Base-by-base conservation (phyloP, 371 early-diverging fungal genomes). In the Syncephalis plumigaleata region DNA sequence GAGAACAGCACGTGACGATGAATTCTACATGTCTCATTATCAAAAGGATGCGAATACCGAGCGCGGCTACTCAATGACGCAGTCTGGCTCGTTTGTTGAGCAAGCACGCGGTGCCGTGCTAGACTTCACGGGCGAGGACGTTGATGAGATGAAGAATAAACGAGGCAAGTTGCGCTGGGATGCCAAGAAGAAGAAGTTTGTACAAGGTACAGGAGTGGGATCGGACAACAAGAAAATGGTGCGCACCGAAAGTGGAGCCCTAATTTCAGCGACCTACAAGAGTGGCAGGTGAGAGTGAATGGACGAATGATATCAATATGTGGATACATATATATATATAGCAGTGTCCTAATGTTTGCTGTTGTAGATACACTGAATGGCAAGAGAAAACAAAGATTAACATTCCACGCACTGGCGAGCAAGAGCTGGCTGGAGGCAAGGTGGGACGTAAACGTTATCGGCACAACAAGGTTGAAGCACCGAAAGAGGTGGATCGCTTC, bases 201-300 rank as follows among this genome's bases (percentile, higher is more conserved):
- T 86, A 40, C 59, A 75, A 21, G 81, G 82, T 17, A 66, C 71
- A 2, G 84, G 84, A 40, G 71, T 91, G 53, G 98, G 95, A n/a
- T 58, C 84, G 1, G 94, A 95, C 56, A 95, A 95, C 70, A 87
- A 87, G 61, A 97, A 95, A 71, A 56, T 87, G 55, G 87, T 97
- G 49, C 78, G 75, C 45, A 86, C 89, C 3, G 98, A 95, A 53
- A 79, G 76, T 46, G 98, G 98, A 39, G 78, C 83, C 15, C 65
- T 81, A 58, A 73, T 97, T 21, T 84, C 87, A 1, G 98, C 95
- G 1, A 70, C 81, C 7, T 93, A 78, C 70, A 90, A 90, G 58
- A 71, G 81, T 9, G 87, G 87, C 27, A 66, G 77, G 57, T 84
- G 63, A 39, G 54, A 48, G 39, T 26, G 31, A 25, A 9, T 13